Conservation (phyloP, 441 rosid species). For the Omphalea diandra region DNA sequence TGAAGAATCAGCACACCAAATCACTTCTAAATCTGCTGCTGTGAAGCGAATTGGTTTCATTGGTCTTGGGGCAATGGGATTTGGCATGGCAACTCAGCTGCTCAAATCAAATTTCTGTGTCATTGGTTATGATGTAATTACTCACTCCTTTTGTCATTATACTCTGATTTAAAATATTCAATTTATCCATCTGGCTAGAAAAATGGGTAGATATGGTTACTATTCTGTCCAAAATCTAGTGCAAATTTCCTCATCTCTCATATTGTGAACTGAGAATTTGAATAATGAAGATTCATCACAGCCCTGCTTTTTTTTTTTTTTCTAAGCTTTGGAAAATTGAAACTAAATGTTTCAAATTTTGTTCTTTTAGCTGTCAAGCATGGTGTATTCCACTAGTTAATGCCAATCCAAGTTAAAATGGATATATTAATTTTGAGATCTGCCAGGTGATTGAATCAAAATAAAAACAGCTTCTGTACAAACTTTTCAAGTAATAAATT, state of each 20-base stretch:
- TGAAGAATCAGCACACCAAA: constrained; percentile 61
- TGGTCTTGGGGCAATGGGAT: constrained; percentile 99
- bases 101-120: constrained; percentile 66
- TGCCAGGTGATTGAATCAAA: background rate
- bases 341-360: background rate
- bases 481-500: constrained; percentile 1
- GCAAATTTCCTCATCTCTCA: background rate
- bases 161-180: constrained; percentile 9
- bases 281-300: background rate
- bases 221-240: background rate
- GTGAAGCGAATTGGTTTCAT: constrained; percentile 78
- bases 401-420: constrained; percentile 5
- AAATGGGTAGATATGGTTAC: background rate
- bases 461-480: background rate
- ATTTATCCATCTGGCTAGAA: constrained; percentile 4
- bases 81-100: constrained; percentile 93
- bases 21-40: constrained; percentile 49
- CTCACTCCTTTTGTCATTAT: constrained; percentile 11
- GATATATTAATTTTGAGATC: background rate
- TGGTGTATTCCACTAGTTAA: background rate
- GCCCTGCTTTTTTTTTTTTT: background rate
- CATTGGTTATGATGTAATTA: constrained; percentile 80
- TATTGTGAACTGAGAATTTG: background rate
- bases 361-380: background rate
- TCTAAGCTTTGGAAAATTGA: constrained; percentile 1